Evolutionary conservation across 2,329 filamentous ascomycete genomes (phyloP).

Genomic region (Epichloe sibirici): DNA sequence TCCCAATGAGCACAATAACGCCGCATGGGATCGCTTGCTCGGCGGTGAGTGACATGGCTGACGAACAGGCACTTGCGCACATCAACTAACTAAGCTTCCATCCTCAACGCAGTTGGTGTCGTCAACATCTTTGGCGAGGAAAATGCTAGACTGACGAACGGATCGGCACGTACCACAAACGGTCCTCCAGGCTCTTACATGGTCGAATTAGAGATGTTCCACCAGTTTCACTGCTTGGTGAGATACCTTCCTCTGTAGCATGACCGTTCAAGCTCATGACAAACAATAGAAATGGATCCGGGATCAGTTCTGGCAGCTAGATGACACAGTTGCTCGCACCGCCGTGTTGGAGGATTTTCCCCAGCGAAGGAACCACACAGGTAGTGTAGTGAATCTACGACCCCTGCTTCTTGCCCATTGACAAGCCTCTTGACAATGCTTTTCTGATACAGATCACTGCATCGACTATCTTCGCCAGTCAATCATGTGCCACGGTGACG

Average conservation of each 20-base stretch:
- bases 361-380: too few species aligned
- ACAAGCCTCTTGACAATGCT: too few species aligned
- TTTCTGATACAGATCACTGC: not conserved
- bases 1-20: not conserved
- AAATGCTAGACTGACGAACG: not conserved
- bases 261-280: too few species aligned
- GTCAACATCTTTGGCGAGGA: not conserved
- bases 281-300: not conserved
- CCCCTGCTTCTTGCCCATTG: too few species aligned
- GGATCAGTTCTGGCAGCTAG: not conserved
- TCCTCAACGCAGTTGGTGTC: not conserved
- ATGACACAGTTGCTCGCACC: not conserved
- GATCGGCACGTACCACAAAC: not conserved
- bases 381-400: too few species aligned
- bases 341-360: too few species aligned
- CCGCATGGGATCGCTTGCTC: not conserved
- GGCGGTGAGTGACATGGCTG: not conserved
- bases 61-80: too few species aligned
- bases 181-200: not conserved
- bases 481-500: slow-evolving; percentile 2
- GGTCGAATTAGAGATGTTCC: slow-evolving; percentile 2
- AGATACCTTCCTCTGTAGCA: not conserved
- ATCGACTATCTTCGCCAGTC: slow-evolving; percentile 1
- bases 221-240: slow-evolving; percentile 3
- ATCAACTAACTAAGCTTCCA: too few species aligned